These are phyloP conservation scores for Populus deltoides DNA, from an alignment of 345 rosid species.

Conservation along the genomic window DNA sequence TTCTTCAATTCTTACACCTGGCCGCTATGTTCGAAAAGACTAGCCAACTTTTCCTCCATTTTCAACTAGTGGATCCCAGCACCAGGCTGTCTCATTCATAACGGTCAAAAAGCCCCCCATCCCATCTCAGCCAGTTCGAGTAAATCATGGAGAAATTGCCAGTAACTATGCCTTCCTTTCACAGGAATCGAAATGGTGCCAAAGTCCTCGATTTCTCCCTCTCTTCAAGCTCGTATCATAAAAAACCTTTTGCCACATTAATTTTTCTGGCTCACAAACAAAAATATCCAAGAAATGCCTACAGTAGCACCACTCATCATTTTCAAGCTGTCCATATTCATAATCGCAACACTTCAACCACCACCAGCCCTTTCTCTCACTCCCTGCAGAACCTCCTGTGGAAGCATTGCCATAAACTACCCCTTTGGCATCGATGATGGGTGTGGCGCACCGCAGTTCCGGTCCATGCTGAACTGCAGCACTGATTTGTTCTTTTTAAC, in stretches of 20 bases:
- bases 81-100: neutral
- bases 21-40: constrained; percentile 14
- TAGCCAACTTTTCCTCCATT: neutral
- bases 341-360: neutral
- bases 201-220: neutral
- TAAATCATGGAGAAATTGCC: constrained; percentile 8
- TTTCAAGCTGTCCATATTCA: neutral
- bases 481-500: constrained; percentile 61
- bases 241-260: neutral
- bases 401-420: constrained; percentile 59
- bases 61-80: constrained; percentile 20
- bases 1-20: neutral
- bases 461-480: constrained; percentile 69
- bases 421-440: constrained; percentile 87
- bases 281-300: neutral
- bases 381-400: constrained; percentile 60
- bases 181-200: neutral
- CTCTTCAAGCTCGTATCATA: neutral
- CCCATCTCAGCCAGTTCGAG: neutral
- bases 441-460: constrained; percentile 81
- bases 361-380: neutral
- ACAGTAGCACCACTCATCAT: neutral
- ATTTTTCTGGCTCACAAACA: neutral
- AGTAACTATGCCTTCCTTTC: neutral
- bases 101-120: constrained; percentile 8